A percentile compares a stretch with the other conserved stretches of the same genome.
Evolutionary conservation across 768 basidiomycete species (phyloP).

Genomic region (Russula sp.): DNA sequence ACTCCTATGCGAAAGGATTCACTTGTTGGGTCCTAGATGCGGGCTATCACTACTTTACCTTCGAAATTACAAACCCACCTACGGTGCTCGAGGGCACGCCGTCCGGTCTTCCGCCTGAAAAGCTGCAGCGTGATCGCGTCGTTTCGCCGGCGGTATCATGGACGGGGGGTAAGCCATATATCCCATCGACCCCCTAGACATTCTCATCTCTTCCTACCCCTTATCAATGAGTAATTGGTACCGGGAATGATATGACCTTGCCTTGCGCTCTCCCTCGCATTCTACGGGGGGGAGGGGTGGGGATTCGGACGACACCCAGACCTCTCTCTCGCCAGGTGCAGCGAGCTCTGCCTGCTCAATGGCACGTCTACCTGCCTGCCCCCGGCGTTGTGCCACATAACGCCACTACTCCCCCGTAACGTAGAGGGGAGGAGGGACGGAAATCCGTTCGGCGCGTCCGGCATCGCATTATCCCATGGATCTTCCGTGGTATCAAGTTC

Average conservation of each 20-base stretch:
- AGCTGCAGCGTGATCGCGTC: slow-evolving; percentile 13
- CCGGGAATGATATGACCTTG: slow-evolving; percentile 12
- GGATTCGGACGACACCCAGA: not conserved
- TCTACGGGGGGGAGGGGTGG: slow-evolving; percentile 1
- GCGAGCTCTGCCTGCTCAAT: not conserved
- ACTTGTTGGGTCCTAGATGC: not conserved
- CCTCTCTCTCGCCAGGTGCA: slow-evolving; percentile 14
- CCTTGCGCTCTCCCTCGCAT: slow-evolving; percentile 12
- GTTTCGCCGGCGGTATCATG: slow-evolving; percentile 20
- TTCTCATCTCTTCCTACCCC: not conserved
- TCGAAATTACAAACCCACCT: slow-evolving; percentile 9
- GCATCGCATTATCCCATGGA: slow-evolving; percentile 27
- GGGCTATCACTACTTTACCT: slow-evolving; percentile 1
- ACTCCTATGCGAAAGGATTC: not conserved
- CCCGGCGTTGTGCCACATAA: slow-evolving; percentile 13
- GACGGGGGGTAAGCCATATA: slow-evolving; percentile 13
- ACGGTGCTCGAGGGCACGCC: slow-evolving; percentile 11
- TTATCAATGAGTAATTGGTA: too few species aligned
- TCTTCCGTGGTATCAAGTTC: slow-evolving; percentile 28
- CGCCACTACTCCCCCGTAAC: not conserved
- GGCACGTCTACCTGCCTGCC: slow-evolving; percentile 10
- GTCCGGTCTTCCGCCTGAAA: not conserved
- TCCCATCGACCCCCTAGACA: not conserved
- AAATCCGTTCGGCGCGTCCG: slow-evolving; percentile 20
- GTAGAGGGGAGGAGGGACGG: not conserved